Evolutionary conservation across 2,329 filamentous ascomycete species (phyloP).

Genomic region (Xylaria sp.): DNA sequence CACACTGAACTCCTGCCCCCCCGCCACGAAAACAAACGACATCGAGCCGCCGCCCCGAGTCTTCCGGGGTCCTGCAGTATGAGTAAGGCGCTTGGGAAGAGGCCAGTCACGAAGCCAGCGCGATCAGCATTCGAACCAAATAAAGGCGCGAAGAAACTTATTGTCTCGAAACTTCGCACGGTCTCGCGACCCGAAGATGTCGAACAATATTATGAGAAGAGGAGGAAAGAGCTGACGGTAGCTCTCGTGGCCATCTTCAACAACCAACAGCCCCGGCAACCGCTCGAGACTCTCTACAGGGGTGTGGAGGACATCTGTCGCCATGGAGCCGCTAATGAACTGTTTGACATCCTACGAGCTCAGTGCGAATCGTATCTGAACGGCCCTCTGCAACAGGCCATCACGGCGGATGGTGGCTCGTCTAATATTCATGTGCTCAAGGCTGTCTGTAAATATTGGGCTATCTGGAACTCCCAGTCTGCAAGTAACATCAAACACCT

Average conservation of each 20-base stretch:
- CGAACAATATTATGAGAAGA: conserved; percentile 77
- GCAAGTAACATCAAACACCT: conserved; percentile 52
- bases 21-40: conserved; percentile 33
- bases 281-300: conserved; percentile 88
- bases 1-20: conserved; percentile 15
- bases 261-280: conserved; percentile 65
- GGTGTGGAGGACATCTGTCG: conserved; percentile 92
- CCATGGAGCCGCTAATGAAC: conserved; percentile 70
- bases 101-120: conserved; percentile 46
- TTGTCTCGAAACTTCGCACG: conserved; percentile 89
- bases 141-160: conserved; percentile 79
- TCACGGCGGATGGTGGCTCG: conserved; percentile 55
- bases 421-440: conserved; percentile 69
- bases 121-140: conserved; percentile 69
- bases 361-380: conserved; percentile 73
- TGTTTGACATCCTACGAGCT: conserved; percentile 70
- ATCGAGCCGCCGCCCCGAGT: conserved; percentile 22
- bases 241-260: conserved; percentile 77
- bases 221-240: conserved; percentile 74
- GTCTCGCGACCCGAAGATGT: conserved; percentile 64
- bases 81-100: conserved; percentile 29
- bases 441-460: conserved; percentile 66
- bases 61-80: conserved; percentile 18
- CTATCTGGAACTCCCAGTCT: conserved; percentile 77
- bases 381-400: conserved; percentile 59